phyloP scores from a whole-genome alignment of 2,329 filamentous ascomycete genomes.

The Ampelomyces quisqualis region DNA sequence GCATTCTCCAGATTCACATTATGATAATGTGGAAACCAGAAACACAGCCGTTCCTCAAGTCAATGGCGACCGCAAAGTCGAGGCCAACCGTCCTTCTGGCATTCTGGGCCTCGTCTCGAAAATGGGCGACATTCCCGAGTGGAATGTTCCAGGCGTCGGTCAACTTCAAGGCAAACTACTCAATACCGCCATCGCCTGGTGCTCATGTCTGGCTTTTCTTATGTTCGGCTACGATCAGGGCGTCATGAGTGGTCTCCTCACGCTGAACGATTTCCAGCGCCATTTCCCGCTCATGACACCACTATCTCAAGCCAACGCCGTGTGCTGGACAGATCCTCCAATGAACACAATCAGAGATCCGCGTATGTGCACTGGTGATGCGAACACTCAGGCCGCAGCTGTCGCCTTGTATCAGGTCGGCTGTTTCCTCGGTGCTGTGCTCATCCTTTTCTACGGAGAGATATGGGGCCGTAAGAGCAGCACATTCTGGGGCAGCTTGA shows the following conservation, averaged over 20 bases:
- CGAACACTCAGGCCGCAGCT: constrained; percentile 17
- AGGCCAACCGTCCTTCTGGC: constrained; percentile 1
- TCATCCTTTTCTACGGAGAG: constrained; percentile 53
- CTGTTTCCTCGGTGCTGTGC: constrained; percentile 44
- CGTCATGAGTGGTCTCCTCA: constrained; percentile 67
- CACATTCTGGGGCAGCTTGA: constrained; percentile 21
- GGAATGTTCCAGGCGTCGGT: constrained; percentile 15
- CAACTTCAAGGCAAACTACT: constrained; percentile 14
- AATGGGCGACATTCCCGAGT: constrained; percentile 19
- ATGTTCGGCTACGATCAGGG: constrained; percentile 62
- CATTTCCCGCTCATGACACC: constrained; percentile 31
- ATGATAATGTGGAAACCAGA: constrained; percentile 3
- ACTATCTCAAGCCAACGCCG: constrained; percentile 10
- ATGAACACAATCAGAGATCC: constrained; percentile 9
- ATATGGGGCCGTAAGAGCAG: constrained; percentile 50
- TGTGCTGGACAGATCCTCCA: constrained; percentile 19
- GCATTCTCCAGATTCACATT: constrained; percentile 6
- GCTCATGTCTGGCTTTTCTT: constrained; percentile 28
- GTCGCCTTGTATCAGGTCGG: constrained; percentile 38
- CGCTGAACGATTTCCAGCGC: constrained; percentile 59
- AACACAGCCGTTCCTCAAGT: constrained; percentile 2
- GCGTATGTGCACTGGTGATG: constrained; percentile 17
- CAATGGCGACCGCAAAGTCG: too few relatives aligned
- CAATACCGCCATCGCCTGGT: constrained; percentile 19
- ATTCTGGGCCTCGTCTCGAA: constrained; percentile 7